Evolutionary conservation across 2,329 filamentous ascomycete genomes (phyloP).

Genomic region (Aureobasidium sp.): DNA sequence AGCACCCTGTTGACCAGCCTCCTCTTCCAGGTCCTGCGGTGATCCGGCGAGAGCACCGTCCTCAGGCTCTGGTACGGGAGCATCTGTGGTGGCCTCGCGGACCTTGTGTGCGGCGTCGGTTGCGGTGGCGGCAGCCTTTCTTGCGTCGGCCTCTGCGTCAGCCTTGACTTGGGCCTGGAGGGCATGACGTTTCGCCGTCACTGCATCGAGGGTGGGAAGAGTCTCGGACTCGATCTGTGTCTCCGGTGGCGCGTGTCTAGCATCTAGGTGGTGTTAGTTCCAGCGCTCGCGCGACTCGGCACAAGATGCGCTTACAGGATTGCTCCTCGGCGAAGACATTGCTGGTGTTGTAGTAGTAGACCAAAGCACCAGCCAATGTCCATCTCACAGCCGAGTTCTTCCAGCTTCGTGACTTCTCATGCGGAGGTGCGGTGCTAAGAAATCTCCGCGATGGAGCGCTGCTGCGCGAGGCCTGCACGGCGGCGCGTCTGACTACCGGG

Average conservation of each 20-base stretch:
- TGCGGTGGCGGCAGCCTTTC: conserved; percentile 16
- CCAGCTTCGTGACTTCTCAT: conserved; percentile 67
- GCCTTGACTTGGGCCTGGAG: conserved; percentile 26
- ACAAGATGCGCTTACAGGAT: conserved; percentile 47
- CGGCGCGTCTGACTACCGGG: conserved; percentile 38
- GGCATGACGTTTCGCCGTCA: conserved; percentile 32
- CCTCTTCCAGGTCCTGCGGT: conserved; percentile 59
- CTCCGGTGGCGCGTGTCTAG: conserved; percentile 29
- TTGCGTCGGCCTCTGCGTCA: conserved; percentile 20
- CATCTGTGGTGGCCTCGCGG: conserved; percentile 11
- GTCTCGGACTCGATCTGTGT: conserved; percentile 33
- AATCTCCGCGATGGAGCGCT: conserved; percentile 37
- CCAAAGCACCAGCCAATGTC: conserved; percentile 62
- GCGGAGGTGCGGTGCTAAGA: conserved; percentile 50
- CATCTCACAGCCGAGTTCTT: conserved; percentile 66
- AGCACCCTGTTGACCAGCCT: conserved; percentile 78
- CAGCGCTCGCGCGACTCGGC: neutral
- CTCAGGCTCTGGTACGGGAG: conserved; percentile 14
- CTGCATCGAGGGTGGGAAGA: conserved; percentile 36
- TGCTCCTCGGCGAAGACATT: conserved; percentile 78
- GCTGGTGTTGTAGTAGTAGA: conserved; percentile 95
- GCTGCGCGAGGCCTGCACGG: conserved; percentile 25
- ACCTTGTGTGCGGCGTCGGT: neutral
- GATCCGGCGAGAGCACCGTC: conserved; percentile 28
- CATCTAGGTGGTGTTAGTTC: conserved; percentile 20